Conservation (phyloP, 345 rosid species). For the Raphanus sativus region DNA sequence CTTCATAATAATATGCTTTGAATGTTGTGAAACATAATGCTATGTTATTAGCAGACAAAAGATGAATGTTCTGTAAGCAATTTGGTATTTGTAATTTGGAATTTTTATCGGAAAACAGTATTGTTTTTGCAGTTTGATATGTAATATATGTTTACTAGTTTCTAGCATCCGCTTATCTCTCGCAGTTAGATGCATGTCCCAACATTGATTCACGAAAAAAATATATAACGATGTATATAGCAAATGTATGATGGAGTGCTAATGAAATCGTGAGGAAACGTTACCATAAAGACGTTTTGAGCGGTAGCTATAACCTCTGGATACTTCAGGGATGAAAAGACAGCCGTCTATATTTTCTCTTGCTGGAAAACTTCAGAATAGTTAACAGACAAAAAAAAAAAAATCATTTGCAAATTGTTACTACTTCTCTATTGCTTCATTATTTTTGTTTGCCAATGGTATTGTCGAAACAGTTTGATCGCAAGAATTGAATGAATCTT, state of each 20-base stretch:
- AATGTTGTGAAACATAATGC: neutral
- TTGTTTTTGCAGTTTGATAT: no score
- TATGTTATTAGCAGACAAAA: neutral
- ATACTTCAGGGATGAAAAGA: slow-evolving; percentile 90
- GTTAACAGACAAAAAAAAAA: slow-evolving; percentile 19
- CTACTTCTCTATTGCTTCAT: slow-evolving; percentile 21
- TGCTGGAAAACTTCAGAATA: slow-evolving; percentile 54
- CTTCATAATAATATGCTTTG: neutral
- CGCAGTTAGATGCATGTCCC: no score
- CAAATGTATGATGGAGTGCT: slow-evolving; percentile 38
- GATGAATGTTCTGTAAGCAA: neutral
- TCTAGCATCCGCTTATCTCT: no score
- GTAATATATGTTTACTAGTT: no score
- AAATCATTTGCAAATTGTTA: neutral
- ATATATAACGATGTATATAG: slow-evolving; percentile 21
- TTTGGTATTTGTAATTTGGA: no score
- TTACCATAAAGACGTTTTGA: slow-evolving; percentile 54
- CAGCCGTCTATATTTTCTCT: slow-evolving; percentile 58
- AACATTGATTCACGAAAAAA: no score
- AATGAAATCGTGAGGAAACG: slow-evolving; percentile 41
- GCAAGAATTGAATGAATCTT: slow-evolving; percentile 17
- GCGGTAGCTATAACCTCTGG: slow-evolving; percentile 65
- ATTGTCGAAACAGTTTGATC: slow-evolving; percentile 27
- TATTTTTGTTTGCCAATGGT: slow-evolving; percentile 25
- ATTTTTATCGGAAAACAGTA: no score